These are phyloP conservation scores for Kwoniella sp. DNA, from an alignment of 768 basidiomycete genomes.

Conservation along the genomic window DNA sequence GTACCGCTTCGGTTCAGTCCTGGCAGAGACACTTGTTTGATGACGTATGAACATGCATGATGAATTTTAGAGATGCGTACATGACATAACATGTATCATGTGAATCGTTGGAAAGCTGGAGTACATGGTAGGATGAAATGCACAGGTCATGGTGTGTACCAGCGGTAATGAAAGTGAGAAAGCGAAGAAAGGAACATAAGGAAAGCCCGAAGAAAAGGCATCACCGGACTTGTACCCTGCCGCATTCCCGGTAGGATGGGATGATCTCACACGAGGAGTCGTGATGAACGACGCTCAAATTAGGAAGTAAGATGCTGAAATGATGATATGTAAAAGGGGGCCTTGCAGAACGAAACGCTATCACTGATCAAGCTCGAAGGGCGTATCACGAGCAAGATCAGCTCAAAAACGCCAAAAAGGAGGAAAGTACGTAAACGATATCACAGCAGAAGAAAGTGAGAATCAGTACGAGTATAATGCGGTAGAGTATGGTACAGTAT, in stretches of 20 bases:
- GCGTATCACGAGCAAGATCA: constrained; percentile 1
- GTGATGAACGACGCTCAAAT: too few species aligned
- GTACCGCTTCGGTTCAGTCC: neutral
- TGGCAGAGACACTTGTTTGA: neutral
- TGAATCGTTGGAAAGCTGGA: neutral
- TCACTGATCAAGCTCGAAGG: neutral
- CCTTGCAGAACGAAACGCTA: neutral
- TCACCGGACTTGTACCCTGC: neutral
- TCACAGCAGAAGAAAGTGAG: neutral
- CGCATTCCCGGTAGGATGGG: neutral
- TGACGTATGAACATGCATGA: constrained; percentile 4
- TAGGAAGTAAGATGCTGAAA: too few species aligned
- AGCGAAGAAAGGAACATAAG: neutral
- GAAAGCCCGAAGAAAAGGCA: neutral
- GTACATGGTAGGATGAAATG: neutral
- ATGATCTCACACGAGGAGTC: neutral
- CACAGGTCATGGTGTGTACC: neutral
- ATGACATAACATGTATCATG: neutral
- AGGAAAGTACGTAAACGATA: neutral
- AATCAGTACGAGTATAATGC: neutral
- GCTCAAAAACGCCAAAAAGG: constrained; percentile 4
- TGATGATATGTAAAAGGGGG: too few species aligned
- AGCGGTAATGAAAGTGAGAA: constrained; percentile 9
- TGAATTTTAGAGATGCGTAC: neutral
- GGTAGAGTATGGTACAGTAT: neutral